Evolutionary conservation across 768 basidiomycete species (phyloP), one percentile per base, ranked within the genome.

Genomic region (Coprinopsis cinerea): DNA sequence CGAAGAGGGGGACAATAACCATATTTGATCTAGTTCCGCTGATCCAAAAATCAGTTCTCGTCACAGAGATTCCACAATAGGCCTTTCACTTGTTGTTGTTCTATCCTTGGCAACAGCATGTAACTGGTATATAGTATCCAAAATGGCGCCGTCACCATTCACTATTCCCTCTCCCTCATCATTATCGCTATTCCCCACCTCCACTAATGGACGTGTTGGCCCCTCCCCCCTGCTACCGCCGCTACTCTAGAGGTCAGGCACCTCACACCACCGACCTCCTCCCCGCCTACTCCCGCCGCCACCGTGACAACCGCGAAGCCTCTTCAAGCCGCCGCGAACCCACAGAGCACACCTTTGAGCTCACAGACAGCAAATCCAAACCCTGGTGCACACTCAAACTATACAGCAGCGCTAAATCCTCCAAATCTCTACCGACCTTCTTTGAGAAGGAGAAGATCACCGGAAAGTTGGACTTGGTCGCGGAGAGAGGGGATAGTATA

Each of bases 371-470:
- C 30, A 75, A 71, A 55, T 63, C 61, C 47, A 67, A 61, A 39
- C 69, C 74, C 49, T 74, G 72, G 70, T 65, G 72, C 45, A 69
- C 70, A 37, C 70, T 77, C 48, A 73, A 67, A 44, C 61, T 77
- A 51, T 64, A 60, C 59, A 78, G 76, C 65, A 76, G 75, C 56
- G 77, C 77, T 11, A 76, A 74, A 59, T 77, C 77, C 2, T 63
- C 72, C 9, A 74, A 72, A 48, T 76, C 74, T 45, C 61, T 77
- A 27, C 76, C 77, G 7, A 75, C 73, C 18, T 76, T 75, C 60
- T 74, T 72, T 57, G 76, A 79, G 67, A 78, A 75, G 64, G 76
- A 78, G 60, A 69, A 71, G 42, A 71, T 79, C 63, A 74, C 63
- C 45, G 76, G 75, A 36, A 64, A 62, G 34, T 63, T 79, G 41